These are phyloP conservation scores for Wickerhamomyces sp. DNA, from an alignment of 1,139 yeast species.

Conservation along the genomic window DNA sequence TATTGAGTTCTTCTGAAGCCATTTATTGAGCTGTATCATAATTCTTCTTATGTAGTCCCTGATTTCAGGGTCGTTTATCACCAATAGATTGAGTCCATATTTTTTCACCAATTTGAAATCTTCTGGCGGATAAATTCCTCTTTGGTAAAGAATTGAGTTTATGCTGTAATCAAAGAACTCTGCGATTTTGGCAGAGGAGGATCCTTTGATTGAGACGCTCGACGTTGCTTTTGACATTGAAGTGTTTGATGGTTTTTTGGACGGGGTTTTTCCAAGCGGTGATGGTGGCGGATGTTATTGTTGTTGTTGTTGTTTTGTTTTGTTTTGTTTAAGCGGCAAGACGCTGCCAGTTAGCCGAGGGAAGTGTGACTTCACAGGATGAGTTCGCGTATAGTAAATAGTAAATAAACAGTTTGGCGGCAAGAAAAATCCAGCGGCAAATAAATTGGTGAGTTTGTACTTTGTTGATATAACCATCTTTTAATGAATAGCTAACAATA, in stretches of 20 bases:
- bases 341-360: no score
- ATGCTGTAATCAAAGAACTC: slow-evolving; percentile 83
- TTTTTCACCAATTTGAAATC: slow-evolving; percentile 78
- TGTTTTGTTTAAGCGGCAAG: no score
- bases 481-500: no score
- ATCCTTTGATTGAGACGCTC: slow-evolving; percentile 62
- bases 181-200: slow-evolving; percentile 65
- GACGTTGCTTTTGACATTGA: slow-evolving; percentile 33
- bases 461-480: no score
- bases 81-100: slow-evolving; percentile 73
- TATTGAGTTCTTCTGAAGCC: slow-evolving; percentile 74
- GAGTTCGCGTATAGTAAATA: no score
- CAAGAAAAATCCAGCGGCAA: no score
- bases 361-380: no score
- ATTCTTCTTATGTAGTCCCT: slow-evolving; percentile 63
- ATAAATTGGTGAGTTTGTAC: no score
- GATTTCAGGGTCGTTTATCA: slow-evolving; percentile 74
- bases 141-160: slow-evolving; percentile 76
- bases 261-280: slow-evolving; percentile 11
- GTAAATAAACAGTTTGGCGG: no score
- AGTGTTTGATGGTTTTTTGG: slow-evolving; percentile 31
- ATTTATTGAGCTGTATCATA: slow-evolving; percentile 70
- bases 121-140: slow-evolving; percentile 88
- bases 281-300: background rate
- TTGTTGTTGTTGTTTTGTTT: background rate